Conservation (phyloP, 164 flowering plant genomes). For the Magnolia sinica region DNA sequence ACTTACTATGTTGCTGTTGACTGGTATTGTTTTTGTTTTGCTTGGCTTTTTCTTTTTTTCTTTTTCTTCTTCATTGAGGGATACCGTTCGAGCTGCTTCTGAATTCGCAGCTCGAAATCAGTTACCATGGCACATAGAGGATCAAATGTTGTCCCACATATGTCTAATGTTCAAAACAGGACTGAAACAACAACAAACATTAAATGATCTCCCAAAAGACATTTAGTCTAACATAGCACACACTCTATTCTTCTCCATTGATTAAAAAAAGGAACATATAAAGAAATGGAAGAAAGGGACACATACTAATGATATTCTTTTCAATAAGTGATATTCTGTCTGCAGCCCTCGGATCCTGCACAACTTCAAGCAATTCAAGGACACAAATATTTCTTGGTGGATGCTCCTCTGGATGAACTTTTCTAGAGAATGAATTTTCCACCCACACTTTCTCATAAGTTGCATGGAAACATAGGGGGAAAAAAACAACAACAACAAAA, state of each 20-base stretch:
- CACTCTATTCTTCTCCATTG: too few species aligned
- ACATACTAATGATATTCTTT: constrained; percentile 47
- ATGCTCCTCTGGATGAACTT: constrained; percentile 23
- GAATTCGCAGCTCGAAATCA: constrained; percentile 76
- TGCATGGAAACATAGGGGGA: constrained; percentile 35
- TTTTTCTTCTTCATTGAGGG: constrained; percentile 63
- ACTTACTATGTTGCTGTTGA: not conserved
- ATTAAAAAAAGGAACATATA: not conserved
- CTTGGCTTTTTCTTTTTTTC: constrained; percentile 2
- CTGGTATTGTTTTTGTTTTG: not conserved
- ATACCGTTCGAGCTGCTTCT: too few species aligned
- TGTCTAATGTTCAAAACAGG: constrained; percentile 87
- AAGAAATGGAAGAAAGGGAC: not conserved
- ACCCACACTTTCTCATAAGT: constrained; percentile 28
- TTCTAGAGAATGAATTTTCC: constrained; percentile 21
- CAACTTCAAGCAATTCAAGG: constrained; percentile 33
- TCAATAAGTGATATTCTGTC: constrained; percentile 53
- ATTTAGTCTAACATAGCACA: constrained; percentile 80
- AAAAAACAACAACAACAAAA: not conserved
- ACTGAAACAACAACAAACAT: constrained; percentile 75
- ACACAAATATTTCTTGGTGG: constrained; percentile 23
- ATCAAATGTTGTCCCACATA: constrained; percentile 84
- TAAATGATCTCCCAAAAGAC: constrained; percentile 80
- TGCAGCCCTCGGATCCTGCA: constrained; percentile 52
- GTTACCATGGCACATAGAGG: constrained; percentile 58